Base-by-base conservation (phyloP, 805 yeast genomes). In the Wickerhamiella occidentalis region DNA sequence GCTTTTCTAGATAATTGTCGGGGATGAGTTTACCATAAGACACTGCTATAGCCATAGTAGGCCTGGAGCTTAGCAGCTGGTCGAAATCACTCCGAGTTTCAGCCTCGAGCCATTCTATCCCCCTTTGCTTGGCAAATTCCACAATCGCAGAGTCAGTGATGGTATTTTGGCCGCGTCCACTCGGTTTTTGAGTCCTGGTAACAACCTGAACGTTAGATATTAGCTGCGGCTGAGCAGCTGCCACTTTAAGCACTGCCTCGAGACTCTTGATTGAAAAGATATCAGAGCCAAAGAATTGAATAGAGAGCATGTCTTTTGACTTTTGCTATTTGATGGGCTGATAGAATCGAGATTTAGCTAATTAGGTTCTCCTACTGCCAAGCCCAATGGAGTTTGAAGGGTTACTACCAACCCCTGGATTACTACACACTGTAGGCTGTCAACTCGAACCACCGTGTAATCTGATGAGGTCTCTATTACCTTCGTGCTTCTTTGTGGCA, bases 21-120 rank as follows among this genome's bases (percentile, higher is more conserved):
- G 97, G 96, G 3, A 92, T 86, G 41, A 90, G 68, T 46, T 72
- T 71, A 0, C 97, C 98, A 62, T 79, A 92, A 0, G 96, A 86
- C 1, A 87, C 96, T 0, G 97, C 96, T n/a, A 92, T 71, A 0
- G 87, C 81, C 55, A 87, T 61, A 54, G 82, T 76, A 3, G 49
- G 43, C 11, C 45, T 17, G 0, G 12, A 18, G 2, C 22, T 15
- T 1, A 19, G 18, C 13, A 57, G 42, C 3, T 35, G 28, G 3
- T 9, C n/a, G 40, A 58, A 57, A 2, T 58, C 58, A 1, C 13
- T 18, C 2, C 8, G 19, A 0, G 50, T 25, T 30, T 58, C 61
- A 1, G 54, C 51, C 29, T 55, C 53, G 17, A 23, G 47, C 56
- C 57, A 51, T 5, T 40, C 44, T 7, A 55, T 19, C 15, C 42